Base-by-base conservation (phyloP, 176 grass and related monocot species). In the Alloteropsis semialata region DNA sequence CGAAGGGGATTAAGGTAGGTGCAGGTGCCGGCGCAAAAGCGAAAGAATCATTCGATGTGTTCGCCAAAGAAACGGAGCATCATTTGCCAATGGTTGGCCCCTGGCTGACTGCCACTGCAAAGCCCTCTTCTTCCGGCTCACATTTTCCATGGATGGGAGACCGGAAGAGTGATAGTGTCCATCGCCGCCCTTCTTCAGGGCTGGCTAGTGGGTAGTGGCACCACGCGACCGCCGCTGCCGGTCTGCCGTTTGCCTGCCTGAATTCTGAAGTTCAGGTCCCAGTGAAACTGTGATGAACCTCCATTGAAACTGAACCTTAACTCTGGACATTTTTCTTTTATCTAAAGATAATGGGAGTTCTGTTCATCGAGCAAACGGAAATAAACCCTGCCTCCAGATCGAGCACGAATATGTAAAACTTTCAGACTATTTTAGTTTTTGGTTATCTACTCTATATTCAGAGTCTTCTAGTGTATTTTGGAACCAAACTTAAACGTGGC, bases 1-100 rank as follows among this genome's bases (percentile, higher is more conserved):
- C 29, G 19, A 39, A 17, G 36, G 32, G 10, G 44, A 1, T 83
- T 64, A 28, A 74, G 21, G 69, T 51, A 15, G 32, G 43, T 16
- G 51, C 51, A 55, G 51, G 51, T 55, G 51, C 51, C 51, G 2
- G 51, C n/a, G 34, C 33, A 64, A 65, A 65, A 65, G 44, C 25
- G 9, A n/a, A 53, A 29, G 12, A 44, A 84, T 68, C 72, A 57
- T 28, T 69, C 24, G 29, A 67, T 51, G 33, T 67, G 63, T 50
- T 65, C 8, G 21, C 60, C 43, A 27, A 53, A 38, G 62, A 67
- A 66, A 53, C 21, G 14, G 10, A 3, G 19, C 18, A 84, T 68
- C 72, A 84, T 84, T 84, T 57, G 12, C 28, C 25, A 69, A 60
- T 85, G 32, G 48, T 85, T 85, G 50, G 60, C 24, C 46, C 45